These are phyloP conservation scores for Myxozyma neotropica DNA, from an alignment of 805 yeast species.

Conservation along the genomic window DNA sequence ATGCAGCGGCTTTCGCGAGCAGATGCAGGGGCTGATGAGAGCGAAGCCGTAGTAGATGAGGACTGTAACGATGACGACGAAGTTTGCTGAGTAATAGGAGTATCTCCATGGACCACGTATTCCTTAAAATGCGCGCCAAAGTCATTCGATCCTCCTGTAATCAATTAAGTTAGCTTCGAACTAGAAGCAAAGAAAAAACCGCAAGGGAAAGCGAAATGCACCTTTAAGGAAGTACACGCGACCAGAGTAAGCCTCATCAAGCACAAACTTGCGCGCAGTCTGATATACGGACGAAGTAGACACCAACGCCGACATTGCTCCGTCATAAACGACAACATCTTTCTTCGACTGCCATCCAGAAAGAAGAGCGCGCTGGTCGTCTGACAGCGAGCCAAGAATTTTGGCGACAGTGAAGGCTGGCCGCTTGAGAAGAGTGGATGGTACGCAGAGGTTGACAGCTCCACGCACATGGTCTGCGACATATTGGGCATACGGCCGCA, in stretches of 20 bases:
- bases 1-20: slow-evolving; percentile 11
- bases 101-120: slow-evolving; percentile 9
- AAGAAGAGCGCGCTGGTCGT: slow-evolving; percentile 39
- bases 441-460: slow-evolving; percentile 79
- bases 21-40: background rate
- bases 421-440: slow-evolving; percentile 84
- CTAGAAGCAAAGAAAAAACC: slow-evolving; percentile 9
- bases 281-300: slow-evolving; percentile 19
- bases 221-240: slow-evolving; percentile 38
- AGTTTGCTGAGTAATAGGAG: background rate
- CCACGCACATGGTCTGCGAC: slow-evolving; percentile 57
- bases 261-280: slow-evolving; percentile 32
- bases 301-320: slow-evolving; percentile 34
- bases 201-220: too few relatives aligned
- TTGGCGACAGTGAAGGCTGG: slow-evolving; percentile 61
- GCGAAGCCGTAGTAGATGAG: background rate
- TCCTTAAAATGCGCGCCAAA: slow-evolving; percentile 7
- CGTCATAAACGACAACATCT: slow-evolving; percentile 56
- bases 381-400: slow-evolving; percentile 44
- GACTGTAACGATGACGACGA: background rate
- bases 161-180: background rate
- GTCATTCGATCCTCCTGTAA: slow-evolving; percentile 24
- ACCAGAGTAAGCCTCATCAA: slow-evolving; percentile 26
- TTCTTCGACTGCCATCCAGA: slow-evolving; percentile 32
- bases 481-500: slow-evolving; percentile 78